Conservation (phyloP, 75 land plant genomes). For the Larix kaempferi region DNA sequence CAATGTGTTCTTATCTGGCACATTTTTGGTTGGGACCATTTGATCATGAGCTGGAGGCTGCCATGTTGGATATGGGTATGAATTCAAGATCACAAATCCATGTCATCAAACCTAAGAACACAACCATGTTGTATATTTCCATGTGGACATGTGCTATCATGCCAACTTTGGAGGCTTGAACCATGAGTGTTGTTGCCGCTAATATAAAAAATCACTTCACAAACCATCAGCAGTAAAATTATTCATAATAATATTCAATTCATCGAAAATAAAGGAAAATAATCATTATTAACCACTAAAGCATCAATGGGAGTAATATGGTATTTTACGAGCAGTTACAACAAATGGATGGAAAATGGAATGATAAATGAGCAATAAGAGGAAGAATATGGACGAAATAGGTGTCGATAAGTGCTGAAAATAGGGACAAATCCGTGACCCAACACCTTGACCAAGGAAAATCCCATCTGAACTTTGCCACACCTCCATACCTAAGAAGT, state of each 20-base stretch:
- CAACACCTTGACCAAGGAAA: too few species aligned
- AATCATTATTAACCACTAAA: neutral
- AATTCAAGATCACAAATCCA: too few species aligned
- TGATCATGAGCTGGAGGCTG: neutral
- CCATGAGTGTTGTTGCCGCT: neutral
- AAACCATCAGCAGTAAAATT: neutral
- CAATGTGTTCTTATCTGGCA: too few species aligned
- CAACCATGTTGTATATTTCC: too few species aligned
- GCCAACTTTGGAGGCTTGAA: neutral
- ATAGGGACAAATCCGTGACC: too few species aligned
- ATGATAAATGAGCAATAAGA: neutral
- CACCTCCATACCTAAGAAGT: too few species aligned
- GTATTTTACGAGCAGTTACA: neutral
- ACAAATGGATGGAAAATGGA: neutral
- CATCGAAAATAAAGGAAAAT: neutral
- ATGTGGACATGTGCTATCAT: too few species aligned
- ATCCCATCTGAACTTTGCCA: too few species aligned
- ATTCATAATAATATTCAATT: neutral
- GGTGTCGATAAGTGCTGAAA: neutral
- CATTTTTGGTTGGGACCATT: too few species aligned
- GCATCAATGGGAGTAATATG: neutral
- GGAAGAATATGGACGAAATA: neutral
- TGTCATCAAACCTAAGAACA: too few species aligned
- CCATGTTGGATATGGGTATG: too few species aligned
- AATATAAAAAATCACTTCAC: neutral